Conservation (phyloP, 768 basidiomycete species). For the Naganishia vishniacii region DNA sequence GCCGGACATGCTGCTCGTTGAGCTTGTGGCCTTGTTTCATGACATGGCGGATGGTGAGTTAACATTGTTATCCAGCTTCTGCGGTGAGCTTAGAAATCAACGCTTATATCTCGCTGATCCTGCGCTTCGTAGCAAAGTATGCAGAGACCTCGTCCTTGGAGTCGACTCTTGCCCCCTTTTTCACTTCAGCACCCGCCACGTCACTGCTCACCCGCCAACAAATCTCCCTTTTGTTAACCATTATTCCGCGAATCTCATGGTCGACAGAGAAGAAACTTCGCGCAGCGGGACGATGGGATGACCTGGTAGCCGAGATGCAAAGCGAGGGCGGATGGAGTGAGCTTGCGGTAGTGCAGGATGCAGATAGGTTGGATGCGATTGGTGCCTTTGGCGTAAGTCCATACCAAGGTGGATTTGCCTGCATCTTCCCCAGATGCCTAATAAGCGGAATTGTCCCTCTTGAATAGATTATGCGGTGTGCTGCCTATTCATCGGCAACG, state of each 20-base stretch:
- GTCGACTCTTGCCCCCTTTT: conserved; percentile 27
- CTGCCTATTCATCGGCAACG: conserved; percentile 59
- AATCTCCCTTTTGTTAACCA: conserved; percentile 35
- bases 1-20: conserved; percentile 70
- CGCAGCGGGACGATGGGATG: conserved; percentile 55
- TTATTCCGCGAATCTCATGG: conserved; percentile 80
- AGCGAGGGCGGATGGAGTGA: conserved; percentile 59
- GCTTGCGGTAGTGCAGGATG: conserved; percentile 76
- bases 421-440: no score
- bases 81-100: no score
- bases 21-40: conserved; percentile 81
- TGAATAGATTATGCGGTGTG: conserved; percentile 66
- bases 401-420: background rate
- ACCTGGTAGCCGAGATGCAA: background rate
- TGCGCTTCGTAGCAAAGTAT: conserved; percentile 33
- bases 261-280: conserved; percentile 69
- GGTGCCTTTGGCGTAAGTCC: conserved; percentile 63
- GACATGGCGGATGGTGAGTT: conserved; percentile 71
- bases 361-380: conserved; percentile 71
- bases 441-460: no score
- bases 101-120: background rate
- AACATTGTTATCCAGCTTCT: conserved; percentile 55
- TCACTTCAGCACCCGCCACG: conserved; percentile 14
- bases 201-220: conserved; percentile 23
- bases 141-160: conserved; percentile 29